Percentiles rank a stretch among this genome's conserved stretches.
Conservation (phyloP, 768 basidiomycete genomes). For the Xanthoconium purpureum region DNA sequence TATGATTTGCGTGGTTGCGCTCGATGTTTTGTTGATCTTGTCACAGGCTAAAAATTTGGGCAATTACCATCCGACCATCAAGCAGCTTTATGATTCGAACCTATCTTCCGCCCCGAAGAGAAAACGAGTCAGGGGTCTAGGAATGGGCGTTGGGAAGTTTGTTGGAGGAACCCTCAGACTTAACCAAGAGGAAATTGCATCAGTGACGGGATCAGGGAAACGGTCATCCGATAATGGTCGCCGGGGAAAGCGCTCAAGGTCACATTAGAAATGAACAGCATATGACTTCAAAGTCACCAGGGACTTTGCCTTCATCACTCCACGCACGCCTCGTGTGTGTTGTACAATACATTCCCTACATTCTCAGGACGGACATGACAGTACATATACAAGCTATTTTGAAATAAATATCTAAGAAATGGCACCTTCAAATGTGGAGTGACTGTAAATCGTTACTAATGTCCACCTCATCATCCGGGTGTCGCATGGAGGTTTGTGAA, state of each 20-base stretch:
- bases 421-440: conserved; percentile 21
- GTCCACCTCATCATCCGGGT: conserved; percentile 21
- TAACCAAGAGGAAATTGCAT: conserved; percentile 54
- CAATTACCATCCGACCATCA: conserved; percentile 80
- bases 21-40: conserved; percentile 6
- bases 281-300: background rate
- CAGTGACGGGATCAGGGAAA: conserved; percentile 29
- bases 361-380: background rate
- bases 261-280: conserved; percentile 1
- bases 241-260: conserved; percentile 1
- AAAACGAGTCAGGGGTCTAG: conserved; percentile 63
- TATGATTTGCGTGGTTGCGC: conserved; percentile 25
- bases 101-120: conserved; percentile 26
- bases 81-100: conserved; percentile 56
- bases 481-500: conserved; percentile 15
- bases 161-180: conserved; percentile 66
- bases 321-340: background rate
- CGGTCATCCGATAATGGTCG: background rate
- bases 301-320: too few species aligned
- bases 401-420: conserved; percentile 4
- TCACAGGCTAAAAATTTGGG: conserved; percentile 76
- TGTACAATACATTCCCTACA: conserved; percentile 2
- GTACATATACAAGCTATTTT: background rate
- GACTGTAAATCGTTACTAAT: conserved; percentile 21
- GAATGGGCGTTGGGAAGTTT: conserved; percentile 79